Percentiles rank a stretch among this genome's conserved stretches.
Evolutionary conservation across 106 monocot genomes (phyloP).

Genomic region (Chionographis japonica): DNA sequence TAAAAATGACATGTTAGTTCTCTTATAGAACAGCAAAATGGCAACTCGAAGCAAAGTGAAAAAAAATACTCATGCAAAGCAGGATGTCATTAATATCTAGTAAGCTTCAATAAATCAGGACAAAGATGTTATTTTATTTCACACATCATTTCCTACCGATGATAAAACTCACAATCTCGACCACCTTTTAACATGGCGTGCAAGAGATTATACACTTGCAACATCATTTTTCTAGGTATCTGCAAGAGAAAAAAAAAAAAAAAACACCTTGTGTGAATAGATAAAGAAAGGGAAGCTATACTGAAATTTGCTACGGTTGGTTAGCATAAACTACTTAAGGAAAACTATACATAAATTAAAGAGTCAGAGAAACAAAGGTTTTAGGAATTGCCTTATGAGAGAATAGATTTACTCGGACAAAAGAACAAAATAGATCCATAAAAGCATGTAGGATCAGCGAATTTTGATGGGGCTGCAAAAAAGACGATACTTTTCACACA

Average conservation of each 20-base stretch:
- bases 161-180: conserved; percentile 94
- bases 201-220: conserved; percentile 88
- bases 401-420: conserved; percentile 90
- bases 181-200: conserved; percentile 75
- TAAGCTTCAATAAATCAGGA: background rate
- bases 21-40: too few relatives aligned
- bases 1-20: too few relatives aligned
- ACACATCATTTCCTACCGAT: conserved; percentile 47
- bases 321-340: background rate
- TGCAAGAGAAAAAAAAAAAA: conserved; percentile 30
- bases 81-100: background rate
- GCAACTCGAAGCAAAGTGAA: too few relatives aligned
- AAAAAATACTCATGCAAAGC: background rate
- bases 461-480: conserved; percentile 96
- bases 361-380: background rate
- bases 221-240: conserved; percentile 99
- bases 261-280: conserved; percentile 8
- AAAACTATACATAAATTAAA: background rate
- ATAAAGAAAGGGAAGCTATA: background rate
- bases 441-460: conserved; percentile 97
- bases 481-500: background rate
- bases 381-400: conserved; percentile 70
- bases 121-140: background rate
- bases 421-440: conserved; percentile 99
- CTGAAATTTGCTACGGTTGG: too few relatives aligned